Evolutionary conservation across 441 rosid species (phyloP), one percentile per base, ranked within the genome.

Genomic region (Geranium incanum): DNA sequence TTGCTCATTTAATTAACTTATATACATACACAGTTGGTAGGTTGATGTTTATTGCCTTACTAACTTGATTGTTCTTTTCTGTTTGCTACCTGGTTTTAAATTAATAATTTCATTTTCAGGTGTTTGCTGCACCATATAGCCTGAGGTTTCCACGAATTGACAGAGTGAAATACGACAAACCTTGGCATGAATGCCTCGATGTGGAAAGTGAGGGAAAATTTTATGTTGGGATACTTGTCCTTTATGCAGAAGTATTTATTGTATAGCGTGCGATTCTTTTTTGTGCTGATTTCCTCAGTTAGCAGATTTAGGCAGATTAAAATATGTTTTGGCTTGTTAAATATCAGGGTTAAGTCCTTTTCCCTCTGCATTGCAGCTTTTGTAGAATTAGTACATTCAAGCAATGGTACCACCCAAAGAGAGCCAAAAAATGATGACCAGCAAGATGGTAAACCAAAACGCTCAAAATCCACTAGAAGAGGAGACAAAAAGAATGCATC

Each of bases 81-180:
- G 73, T 16, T 69, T 28, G 52, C 59, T 66, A 12, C 48, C 6
- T 43, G 37, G 11, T 33, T 63, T 45, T 68, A 37, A 36, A 60
- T 67, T 19, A 62, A 21, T 68, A 36, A 69, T 67, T 76, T 71
- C 66, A 36, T 33, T 66, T 71, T 39, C 75, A 94, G 99, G 99
- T 89, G 37, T 95, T 95, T 88, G 89, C 95, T 77, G 97, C 98
- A 71, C 98, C 99, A 55, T 95, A 90, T 81, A 81, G 96, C 85
- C 83, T 95, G 80, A 89, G 99, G 79, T 95, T 95, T 81, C 99
- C 97, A 67, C 97, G 99, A 48, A 90, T 95, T 81, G 97, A 95
- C 75, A 80, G 88, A 83, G 98, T 95, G 76, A 84, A 92, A 86
- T 92, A 88, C 83, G 99, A 95, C 84, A 95, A 95, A 78, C 93